phyloP scores from a whole-genome alignment of 495 filamentous ascomycete species.

The Podospora australis region DNA sequence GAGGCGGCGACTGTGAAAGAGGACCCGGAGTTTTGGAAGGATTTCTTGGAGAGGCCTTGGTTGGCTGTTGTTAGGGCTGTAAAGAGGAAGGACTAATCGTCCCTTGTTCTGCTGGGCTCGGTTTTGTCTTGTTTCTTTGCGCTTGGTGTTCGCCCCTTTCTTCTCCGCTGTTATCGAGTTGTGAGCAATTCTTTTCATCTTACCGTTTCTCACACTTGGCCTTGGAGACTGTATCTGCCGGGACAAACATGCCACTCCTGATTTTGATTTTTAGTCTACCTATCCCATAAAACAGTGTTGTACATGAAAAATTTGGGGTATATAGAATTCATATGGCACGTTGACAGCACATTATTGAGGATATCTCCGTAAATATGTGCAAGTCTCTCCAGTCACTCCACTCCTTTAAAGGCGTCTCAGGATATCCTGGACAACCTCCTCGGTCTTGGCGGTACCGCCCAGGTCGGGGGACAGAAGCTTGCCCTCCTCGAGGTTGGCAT shows the following conservation, averaged over 20 bases:
- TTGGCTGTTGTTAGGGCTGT: constrained; percentile 15
- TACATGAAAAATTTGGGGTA: constrained; percentile 17
- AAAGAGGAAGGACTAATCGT: constrained; percentile 2
- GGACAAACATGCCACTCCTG: constrained; percentile 1
- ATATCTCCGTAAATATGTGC: not conserved
- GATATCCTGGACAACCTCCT: constrained; percentile 86
- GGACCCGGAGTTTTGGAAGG: constrained; percentile 18
- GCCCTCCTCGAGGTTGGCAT: constrained; percentile 81
- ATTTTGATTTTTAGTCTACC: constrained; percentile 10
- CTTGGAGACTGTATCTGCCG: not conserved
- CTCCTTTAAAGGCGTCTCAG: constrained; percentile 64
- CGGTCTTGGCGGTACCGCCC: constrained; percentile 79
- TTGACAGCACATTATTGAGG: no score
- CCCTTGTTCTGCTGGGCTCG: not conserved
- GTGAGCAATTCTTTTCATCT: no score
- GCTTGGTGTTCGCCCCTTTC: no score
- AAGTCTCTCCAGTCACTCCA: not conserved
- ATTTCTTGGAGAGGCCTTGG: constrained; percentile 16
- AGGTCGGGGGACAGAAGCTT: constrained; percentile 82
- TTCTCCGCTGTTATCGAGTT: no score
- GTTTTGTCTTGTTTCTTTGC: no score
- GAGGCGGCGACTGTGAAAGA: constrained; percentile 10
- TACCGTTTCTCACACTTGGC: no score
- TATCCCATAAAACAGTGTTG: constrained; percentile 5
- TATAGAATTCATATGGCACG: constrained; percentile 1